phyloP scores from a whole-genome alignment of 139 green algal genomes.

The Yamagishiella unicocca region DNA sequence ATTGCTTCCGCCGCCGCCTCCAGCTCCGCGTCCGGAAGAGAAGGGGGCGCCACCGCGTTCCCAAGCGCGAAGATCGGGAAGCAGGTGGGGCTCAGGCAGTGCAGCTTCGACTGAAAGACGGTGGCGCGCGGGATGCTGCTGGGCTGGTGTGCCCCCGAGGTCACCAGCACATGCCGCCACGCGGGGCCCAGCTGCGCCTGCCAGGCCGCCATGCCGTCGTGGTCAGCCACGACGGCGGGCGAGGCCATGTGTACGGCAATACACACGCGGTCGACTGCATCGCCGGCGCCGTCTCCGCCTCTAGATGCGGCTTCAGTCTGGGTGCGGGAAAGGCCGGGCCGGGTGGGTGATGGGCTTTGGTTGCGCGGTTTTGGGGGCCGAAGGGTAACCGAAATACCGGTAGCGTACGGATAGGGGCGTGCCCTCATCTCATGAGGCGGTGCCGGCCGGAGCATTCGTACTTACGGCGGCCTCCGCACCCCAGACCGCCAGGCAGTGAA shows the following conservation, averaged over 20 bases:
- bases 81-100: constrained; percentile 71
- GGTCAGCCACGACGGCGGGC: constrained; percentile 53
- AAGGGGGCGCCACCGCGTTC: not conserved
- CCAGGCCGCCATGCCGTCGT: constrained; percentile 58
- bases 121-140: constrained; percentile 28
- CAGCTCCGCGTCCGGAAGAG: not conserved
- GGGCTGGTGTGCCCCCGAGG: not conserved
- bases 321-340: too few species aligned
- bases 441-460: too few species aligned
- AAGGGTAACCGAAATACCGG: too few species aligned
- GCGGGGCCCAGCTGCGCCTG: constrained; percentile 25
- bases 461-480: too few species aligned
- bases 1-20: not conserved
- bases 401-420: too few species aligned
- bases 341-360: too few species aligned
- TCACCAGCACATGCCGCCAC: constrained; percentile 66
- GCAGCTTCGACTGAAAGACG: constrained; percentile 75
- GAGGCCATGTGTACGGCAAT: constrained; percentile 76
- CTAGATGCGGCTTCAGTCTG: too few species aligned
- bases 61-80: constrained; percentile 73
- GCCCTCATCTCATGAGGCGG: too few species aligned
- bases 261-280: not conserved
- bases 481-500: too few species aligned
- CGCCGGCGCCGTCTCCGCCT: not conserved
- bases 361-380: too few species aligned